Evolutionary conservation across 768 basidiomycete species (phyloP), one percentile per base, ranked within the genome.

Genomic region (Vishniacozyma victoriae): DNA sequence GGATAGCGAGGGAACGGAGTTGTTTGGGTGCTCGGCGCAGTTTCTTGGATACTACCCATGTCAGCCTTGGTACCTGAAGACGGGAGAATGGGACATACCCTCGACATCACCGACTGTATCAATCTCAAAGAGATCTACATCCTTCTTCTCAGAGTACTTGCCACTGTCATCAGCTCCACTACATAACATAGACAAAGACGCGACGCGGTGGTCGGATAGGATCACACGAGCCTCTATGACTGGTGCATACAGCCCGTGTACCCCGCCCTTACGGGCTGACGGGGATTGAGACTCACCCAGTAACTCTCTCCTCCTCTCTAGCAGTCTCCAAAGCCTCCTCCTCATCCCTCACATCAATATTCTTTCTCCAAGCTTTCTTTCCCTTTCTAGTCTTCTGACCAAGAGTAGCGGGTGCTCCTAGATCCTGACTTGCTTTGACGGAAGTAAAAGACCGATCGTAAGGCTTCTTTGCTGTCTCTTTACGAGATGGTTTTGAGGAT

Each of bases 361-460:
- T 87, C 75, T 95, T 93, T 67, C 91, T 74, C 91, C 91, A 93
- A 39, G 90, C 82, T 47, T 80, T 81, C 70, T 93, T 93, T n/a
- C 89, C 87, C 70, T 89, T 93, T 48, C 90, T 76, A 60, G 84
- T 86, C 0, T 81, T 71, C 70, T 92, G 89, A 12, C 61, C 55
- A 16, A 62, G 55, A 48, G 72, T 70, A 19, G 73, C 55, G 14
- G 76, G 75, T 14, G 74, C 74, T 14, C 75, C 75, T 15, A 60
- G 33, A n/a, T 50, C 46, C 37, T 42, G 35, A 9, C 25, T 31
- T 9, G 47, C 29, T 38, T 49, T 55, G 26, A 20, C 5, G 9
- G 15, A 19, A 12, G 15, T 11, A n/a, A 43, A 11, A 5, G 42
- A 33, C 9, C 29, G 29, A 9, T 9, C n/a, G 29, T 33, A 33